A percentile compares a stretch with the other conserved stretches of the same genome.
Conservation (phyloP, 352 stramenopile genomes). For the Hyaloperonospora brassicae region DNA sequence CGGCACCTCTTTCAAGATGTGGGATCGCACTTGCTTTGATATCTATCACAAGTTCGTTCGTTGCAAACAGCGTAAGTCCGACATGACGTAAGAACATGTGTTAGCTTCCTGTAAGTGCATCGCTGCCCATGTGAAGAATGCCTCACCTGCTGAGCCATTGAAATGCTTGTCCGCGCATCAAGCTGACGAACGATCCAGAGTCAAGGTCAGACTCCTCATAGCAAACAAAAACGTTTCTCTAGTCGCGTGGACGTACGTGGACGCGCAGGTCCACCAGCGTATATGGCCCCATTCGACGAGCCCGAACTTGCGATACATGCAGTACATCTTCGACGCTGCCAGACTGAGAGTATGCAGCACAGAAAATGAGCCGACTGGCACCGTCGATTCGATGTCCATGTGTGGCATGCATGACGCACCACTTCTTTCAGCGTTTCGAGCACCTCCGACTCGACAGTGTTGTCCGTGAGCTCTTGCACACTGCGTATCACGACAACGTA, state of each 20-base stretch:
- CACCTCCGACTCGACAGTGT: slow-evolving; percentile 74
- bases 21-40: slow-evolving; percentile 49
- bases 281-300: slow-evolving; percentile 82
- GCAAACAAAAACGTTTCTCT: neutral
- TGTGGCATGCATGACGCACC: slow-evolving; percentile 27
- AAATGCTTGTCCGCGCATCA: slow-evolving; percentile 72
- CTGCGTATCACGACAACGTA: slow-evolving; percentile 16
- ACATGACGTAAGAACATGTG: too few species aligned
- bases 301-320: slow-evolving; percentile 72
- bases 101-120: neutral
- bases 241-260: slow-evolving; percentile 42
- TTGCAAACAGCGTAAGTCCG: neutral
- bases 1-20: slow-evolving; percentile 57
- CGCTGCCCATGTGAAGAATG: neutral
- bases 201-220: slow-evolving; percentile 1
- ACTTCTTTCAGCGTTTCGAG: slow-evolving; percentile 68
- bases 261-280: slow-evolving; percentile 79
- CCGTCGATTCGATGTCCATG: neutral
- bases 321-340: slow-evolving; percentile 73
- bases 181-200: slow-evolving; percentile 24
- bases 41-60: slow-evolving; percentile 36
- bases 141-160: slow-evolving; percentile 69
- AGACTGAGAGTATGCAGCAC: slow-evolving; percentile 27
- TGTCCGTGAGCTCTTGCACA: slow-evolving; percentile 78
- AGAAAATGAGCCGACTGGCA: too few species aligned